Conservation (phyloP, 169 alveolate species). For the Plasmodium inui region DNA sequence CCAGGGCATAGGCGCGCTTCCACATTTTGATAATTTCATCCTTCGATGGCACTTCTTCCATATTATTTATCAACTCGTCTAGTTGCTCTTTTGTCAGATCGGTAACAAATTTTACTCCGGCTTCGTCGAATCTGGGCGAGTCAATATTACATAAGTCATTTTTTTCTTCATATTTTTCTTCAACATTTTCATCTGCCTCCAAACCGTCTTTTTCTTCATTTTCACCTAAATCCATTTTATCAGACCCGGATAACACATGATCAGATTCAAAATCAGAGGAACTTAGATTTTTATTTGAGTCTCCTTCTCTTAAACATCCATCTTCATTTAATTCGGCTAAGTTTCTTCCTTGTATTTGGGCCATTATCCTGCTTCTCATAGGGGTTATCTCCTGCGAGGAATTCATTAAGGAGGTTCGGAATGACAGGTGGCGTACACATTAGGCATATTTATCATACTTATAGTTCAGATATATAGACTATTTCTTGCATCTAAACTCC, state of each 20-base stretch:
- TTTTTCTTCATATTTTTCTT: neutral
- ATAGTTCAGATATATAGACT: too few species aligned
- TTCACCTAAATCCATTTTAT: neutral
- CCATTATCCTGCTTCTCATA: neutral
- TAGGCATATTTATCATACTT: too few species aligned
- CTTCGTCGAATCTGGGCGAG: neutral
- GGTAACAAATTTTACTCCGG: neutral
- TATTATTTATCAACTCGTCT: neutral
- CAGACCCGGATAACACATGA: neutral
- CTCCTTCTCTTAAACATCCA: too few species aligned
- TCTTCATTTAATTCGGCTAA: too few species aligned
- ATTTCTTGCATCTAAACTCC: too few species aligned
- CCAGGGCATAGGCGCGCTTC: neutral
- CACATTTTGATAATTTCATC: neutral
- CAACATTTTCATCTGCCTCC: neutral
- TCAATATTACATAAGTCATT: too few species aligned
- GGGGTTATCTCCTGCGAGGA: neutral
- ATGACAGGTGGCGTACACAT: too few species aligned
- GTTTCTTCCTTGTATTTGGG: slow-evolving; percentile 10
- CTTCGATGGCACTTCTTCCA: neutral
- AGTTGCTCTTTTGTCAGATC: neutral
- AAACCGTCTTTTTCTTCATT: neutral
- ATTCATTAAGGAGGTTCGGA: too few species aligned
- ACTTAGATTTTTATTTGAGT: too few species aligned
- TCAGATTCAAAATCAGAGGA: neutral